Conservation (phyloP, 2,329 filamentous ascomycete genomes). For the Colletotrichum cuscutae region DNA sequence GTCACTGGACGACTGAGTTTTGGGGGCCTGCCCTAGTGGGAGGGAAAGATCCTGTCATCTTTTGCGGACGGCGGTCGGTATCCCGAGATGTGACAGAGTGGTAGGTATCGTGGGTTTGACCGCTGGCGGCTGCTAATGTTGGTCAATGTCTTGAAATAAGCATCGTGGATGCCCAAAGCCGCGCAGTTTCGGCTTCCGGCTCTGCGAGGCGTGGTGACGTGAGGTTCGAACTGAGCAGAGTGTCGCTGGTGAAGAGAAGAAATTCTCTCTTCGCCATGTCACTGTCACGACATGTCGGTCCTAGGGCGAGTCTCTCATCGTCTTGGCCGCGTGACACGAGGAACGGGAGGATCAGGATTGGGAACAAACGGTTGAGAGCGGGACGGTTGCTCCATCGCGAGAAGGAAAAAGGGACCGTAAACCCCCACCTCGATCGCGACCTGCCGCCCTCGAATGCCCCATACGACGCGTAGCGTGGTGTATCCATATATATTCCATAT, state of each 20-base stretch:
- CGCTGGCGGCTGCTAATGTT: background rate
- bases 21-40: constrained; percentile 15
- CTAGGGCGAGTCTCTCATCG: background rate
- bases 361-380: constrained; percentile 3
- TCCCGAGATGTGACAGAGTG: constrained; percentile 24
- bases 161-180: constrained; percentile 20
- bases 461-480: background rate
- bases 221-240: background rate
- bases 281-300: constrained; percentile 5
- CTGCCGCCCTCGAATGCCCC: background rate
- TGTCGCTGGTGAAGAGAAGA: background rate
- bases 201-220: background rate
- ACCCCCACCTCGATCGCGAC: constrained; percentile 1
- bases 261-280: background rate
- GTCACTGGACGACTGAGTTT: constrained; percentile 17
- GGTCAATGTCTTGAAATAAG: background rate
- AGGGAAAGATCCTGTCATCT: constrained; percentile 25
- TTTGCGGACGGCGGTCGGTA: constrained; percentile 23
- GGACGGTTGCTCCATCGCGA: constrained; percentile 10
- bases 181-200: background rate
- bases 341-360: background rate
- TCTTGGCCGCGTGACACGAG: background rate
- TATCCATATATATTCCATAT: background rate
- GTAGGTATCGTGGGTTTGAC: background rate
- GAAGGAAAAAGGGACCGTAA: background rate